Base-by-base conservation (phyloP, 2,329 filamentous ascomycete species). In the Raffaelea ambrosiae region DNA sequence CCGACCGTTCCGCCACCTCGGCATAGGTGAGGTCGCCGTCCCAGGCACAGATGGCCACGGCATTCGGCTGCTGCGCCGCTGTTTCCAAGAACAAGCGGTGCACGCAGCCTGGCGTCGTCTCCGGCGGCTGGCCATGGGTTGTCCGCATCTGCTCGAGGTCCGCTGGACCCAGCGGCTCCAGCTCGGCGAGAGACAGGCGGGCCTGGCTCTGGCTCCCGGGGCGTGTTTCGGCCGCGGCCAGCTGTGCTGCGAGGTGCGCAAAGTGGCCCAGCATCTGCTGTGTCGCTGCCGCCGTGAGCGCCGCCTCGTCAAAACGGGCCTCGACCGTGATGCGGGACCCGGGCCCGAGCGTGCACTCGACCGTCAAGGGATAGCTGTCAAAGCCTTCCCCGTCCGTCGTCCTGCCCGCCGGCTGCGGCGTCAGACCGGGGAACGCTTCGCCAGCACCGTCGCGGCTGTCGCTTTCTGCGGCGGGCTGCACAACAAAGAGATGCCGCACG, bases 21-120 rank as follows among this genome's bases (percentile, higher is more conserved):
- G 47, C 48, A 44, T 65, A 62, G 2, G 61, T 61, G 9, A 65
- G 23, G 3, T 54, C 44, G 3, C 59, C 59, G 48, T 66, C 63
- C 58, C 59, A 53, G 46, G 58, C 48, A 48, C 44, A 52, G 40
- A 66, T 26, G 53, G 61, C 59, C 49, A 54, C 38, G 47, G 57
- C 60, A 48, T 57, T 13, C 53, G 60, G 43, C 18, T 46, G 58
- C 35, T 48, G 26, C 10, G 3, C 16, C 16, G 43, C 44, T n/a
- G 16, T 46, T 18, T 36, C 33, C 4, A 20, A 29, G 22, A 57
- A 45, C 22, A 57, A 46, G 13, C 10, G 3, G 21, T 39, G 35
- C 3, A 40, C 4, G n/a, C 43, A 31, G 35, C 21, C 33, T 10
- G 3, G 19, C 4, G 9, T 4, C n/a, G 36, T 26, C 23, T 20